These are phyloP conservation scores for Diaporthe vexans DNA, from an alignment of 2,329 filamentous ascomycete genomes.

Conservation along the genomic window DNA sequence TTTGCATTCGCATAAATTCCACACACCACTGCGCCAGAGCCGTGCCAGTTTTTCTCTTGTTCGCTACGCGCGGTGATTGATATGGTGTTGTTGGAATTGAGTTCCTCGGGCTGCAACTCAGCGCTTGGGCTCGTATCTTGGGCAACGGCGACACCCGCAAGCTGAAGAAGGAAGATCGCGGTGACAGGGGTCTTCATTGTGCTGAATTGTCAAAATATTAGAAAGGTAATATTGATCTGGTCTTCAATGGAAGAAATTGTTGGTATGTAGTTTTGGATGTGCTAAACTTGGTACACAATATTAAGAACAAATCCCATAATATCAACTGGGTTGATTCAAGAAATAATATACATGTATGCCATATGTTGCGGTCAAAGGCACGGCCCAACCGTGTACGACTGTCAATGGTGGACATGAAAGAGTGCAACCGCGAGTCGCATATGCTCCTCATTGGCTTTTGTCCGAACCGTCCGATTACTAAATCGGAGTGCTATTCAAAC, in stretches of 20 bases:
- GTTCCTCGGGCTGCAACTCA: background rate
- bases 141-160: background rate
- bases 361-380: constrained; percentile 9
- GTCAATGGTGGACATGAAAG: constrained; percentile 11
- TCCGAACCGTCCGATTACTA: background rate
- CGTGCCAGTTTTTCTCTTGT: background rate
- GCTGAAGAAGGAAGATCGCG: background rate
- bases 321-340: background rate
- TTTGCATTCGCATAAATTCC: constrained; percentile 33
- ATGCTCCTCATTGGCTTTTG: background rate
- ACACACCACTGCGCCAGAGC: constrained; percentile 14
- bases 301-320: constrained; percentile 5
- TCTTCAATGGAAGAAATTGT: background rate
- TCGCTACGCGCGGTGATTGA: background rate
- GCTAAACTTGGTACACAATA: constrained; percentile 35
- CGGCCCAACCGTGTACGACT: background rate
- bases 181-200: constrained; percentile 1
- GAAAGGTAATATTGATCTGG: background rate
- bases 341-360: constrained; percentile 7
- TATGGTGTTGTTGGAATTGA: background rate
- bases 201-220: background rate
- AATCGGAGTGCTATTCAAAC: background rate
- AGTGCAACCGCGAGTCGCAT: background rate
- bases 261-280: background rate
- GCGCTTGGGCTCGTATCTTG: background rate